Evolutionary conservation across 2,329 filamentous ascomycete species (phyloP), one percentile per base, ranked within the genome.

Genomic region (Grosmannia huntii): DNA sequence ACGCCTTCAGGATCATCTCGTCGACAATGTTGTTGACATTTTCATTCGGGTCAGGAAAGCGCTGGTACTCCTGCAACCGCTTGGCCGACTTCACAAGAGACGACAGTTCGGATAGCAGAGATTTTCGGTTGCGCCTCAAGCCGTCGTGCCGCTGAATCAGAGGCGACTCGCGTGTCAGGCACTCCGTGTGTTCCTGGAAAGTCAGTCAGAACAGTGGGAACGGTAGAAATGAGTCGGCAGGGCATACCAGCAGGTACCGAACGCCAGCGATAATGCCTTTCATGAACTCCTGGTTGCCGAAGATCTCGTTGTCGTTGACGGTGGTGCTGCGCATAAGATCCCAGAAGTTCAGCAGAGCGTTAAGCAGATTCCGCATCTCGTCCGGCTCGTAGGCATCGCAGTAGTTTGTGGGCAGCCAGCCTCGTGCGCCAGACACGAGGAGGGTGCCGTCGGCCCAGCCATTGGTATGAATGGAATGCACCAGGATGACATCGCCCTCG

Each of bases 381-480:
- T 90, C 83, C 52, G 92, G 90, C 64, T 96, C 89, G 69, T 96
- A 99, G 11, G 89, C 81, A 69, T 96, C 91, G 75, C 94, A 99
- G 70, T 97, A 99, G 71, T 99, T 99, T 10, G 94, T 99, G 3
- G 94, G 94, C 60, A 99, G 76, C 94, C 94, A 99, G 62, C 94
- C 94, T 64, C 94, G 82, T 55, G 87, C 87, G 28, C 92, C 92
- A 3, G 90, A 89, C 27, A 86, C 81, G 61, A 99, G 74, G 48
- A 96, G 76, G 0, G 94, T 99, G 56, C 94, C 94, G 70, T 99
- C 94, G 36, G 94, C 94, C 94, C 94, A 99, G 65, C 94, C 94
- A 74, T 97, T 99, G 61, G 90, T 94, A 71, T 99, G 94, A 64
- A 97, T 89, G 4, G 94, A 96, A 71, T 99, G 94, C 25, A 99